A percentile compares a stretch with the other conserved stretches of the same genome.
phyloP scores from a whole-genome alignment of 208 protist genomes.

The Trypanosomatidae sp. region DNA sequence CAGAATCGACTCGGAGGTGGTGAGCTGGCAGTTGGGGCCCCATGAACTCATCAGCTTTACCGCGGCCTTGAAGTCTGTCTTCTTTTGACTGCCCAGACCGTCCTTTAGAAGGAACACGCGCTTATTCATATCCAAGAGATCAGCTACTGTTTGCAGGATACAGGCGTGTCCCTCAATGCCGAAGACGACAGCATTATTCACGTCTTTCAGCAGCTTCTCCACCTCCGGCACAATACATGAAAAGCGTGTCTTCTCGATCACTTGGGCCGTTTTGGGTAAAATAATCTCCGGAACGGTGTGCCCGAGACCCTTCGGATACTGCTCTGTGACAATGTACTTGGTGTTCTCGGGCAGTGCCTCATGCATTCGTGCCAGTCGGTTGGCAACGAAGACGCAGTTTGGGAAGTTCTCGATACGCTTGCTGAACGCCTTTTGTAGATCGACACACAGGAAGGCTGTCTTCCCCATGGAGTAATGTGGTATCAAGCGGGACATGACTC shows the following conservation, averaged over 20 bases:
- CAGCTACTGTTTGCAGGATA: conserved; percentile 70
- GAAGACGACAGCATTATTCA: conserved; percentile 72
- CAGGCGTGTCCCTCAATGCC: conserved; percentile 86
- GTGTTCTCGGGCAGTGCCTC: conserved; percentile 51
- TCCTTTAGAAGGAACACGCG: conserved; percentile 64
- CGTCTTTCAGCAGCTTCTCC: conserved; percentile 38
- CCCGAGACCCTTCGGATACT: conserved; percentile 79
- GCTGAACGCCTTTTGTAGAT: conserved; percentile 70
- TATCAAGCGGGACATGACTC: conserved; percentile 61
- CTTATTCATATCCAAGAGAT: conserved; percentile 76
- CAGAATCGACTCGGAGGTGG: conserved; percentile 71
- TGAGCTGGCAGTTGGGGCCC: conserved; percentile 56
- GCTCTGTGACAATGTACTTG: conserved; percentile 81
- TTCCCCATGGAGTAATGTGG: conserved; percentile 60
- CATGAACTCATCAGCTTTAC: conserved; percentile 62
- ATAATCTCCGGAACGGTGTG: conserved; percentile 59
- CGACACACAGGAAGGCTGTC: conserved; percentile 74
- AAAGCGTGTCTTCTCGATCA: conserved; percentile 61
- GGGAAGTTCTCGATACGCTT: conserved; percentile 60
- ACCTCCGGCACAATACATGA: conserved; percentile 59
- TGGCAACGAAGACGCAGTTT: conserved; percentile 80
- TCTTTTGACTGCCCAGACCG: conserved; percentile 73
- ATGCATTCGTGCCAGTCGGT: conserved; percentile 61
- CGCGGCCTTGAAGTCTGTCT: conserved; percentile 54
- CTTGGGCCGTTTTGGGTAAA: conserved; percentile 41